Base-by-base conservation (phyloP, 208 protist species). In the Zelonia costaricensis region DNA sequence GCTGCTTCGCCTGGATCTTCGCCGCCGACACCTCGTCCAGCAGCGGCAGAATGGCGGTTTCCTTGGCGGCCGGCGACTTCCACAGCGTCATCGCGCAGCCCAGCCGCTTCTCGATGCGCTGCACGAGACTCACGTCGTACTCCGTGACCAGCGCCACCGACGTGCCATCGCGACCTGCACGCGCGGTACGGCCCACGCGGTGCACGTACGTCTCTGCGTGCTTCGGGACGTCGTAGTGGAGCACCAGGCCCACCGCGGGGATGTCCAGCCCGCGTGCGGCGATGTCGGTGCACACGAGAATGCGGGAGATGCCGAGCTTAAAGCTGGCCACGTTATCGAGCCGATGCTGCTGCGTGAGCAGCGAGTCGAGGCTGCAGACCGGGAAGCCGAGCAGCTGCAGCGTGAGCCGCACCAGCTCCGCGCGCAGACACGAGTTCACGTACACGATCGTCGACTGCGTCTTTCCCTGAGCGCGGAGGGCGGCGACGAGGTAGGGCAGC, bases 181-280 rank as follows among this genome's bases (percentile, higher is more conserved):
- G 84, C 13, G 97, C 97, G 18, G 98, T 99, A 56, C 98, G 80
- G 18, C 98, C 98, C 1, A 99, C 98, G 28, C 98, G 84, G 63
- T 99, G 98, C 22, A 99, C 92, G 61, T 99, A 99, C 31, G 97
- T 97, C 38, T 98, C 95, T 7, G 93, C 85, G 48, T 98, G 79
- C 39, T 89, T 91, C 2, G 98, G 98, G 18, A 99, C 76, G 67
- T 99, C 98, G 74, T 97, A 99, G 82, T 99, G 98, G 25, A 99
- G 76, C 28, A 99, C 98, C 0, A 98, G 27, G 48, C 97, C 91
- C 0, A 99, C 98, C 0, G 63, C 68, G 0, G 97, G 97, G 38
- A 99, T 99, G 66, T 99, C 98, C 1, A 99, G 80, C 47, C 98
- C 98, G 46, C 98, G 76, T n/a, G 88, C 84, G n/a, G 91, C 88